Base-by-base conservation (phyloP, 2,329 filamentous ascomycete species). In the Escovopsis weberi region DNA sequence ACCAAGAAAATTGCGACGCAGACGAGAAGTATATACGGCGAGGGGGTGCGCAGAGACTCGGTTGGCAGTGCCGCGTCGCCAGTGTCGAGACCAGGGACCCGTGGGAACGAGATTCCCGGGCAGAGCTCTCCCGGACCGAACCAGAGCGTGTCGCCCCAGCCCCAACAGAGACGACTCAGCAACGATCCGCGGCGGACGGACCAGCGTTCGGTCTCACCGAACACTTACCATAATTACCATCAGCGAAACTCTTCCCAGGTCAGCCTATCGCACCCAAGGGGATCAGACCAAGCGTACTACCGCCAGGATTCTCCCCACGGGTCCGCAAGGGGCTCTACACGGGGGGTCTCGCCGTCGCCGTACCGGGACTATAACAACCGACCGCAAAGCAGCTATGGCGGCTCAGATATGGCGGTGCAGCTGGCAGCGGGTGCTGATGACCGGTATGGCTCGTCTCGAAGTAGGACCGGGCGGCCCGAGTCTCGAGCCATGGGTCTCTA, bases 1-100 rank as follows among this genome's bases (percentile, higher is more conserved):
- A 91, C 87, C 0, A 82, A 93, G 53, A 87, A 87, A 60, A 95
- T 89, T 55, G 78, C 83, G 19, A 77, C 80, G 38, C 84, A 95
- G 60, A 85, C 85, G 3, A 76, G 85, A 37, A 86, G 74, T 54
- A 80, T 95, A 67, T 91, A 93, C 59, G 69, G 55, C 30, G 60
- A 63, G 2, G 58, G 56, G 12, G 65, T 62, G 2, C 55, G 64
- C 11, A 44, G 41, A 28, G 48, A 49, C 10, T 44, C 45, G 9
- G 53, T 43, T 2, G 42, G 43, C 12, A 36, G 53, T 38, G 59
- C 59, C 35, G 50, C 56, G 12, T 59, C 65, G 5, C 55, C 62
- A 11, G 66, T 63, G 34, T 70, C 79, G 23, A 71, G 78, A 11
- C 71, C 78, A 3, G 64, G 67, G 11, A 80, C 76, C 5, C 67